phyloP scores from a whole-genome alignment of 305 asterid genomes.

The Fraxinus latifolia region DNA sequence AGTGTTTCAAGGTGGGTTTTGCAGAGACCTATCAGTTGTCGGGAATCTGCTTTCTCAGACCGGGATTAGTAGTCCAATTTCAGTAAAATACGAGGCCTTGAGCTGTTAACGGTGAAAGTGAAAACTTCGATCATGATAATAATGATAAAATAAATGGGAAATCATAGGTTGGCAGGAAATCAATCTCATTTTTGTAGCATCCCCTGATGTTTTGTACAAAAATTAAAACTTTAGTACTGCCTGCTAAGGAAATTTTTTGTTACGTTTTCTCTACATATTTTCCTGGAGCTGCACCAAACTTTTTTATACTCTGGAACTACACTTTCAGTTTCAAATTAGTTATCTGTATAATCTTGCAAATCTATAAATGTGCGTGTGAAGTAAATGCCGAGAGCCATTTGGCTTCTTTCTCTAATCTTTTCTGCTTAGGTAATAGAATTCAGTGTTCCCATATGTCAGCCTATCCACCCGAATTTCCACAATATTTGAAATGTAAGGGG shows the following conservation, averaged over 20 bases:
- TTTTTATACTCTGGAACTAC: slow-evolving; percentile 1
- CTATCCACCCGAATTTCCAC: background rate
- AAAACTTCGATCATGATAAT: background rate
- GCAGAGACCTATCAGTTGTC: slow-evolving; percentile 45
- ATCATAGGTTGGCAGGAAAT: slow-evolving; percentile 12
- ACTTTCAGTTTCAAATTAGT: slow-evolving; percentile 4
- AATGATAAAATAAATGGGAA: background rate
- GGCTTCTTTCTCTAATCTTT: background rate
- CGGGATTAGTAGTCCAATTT: slow-evolving; percentile 39
- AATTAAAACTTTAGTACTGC: slow-evolving; percentile 18
- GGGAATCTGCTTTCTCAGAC: slow-evolving; percentile 44
- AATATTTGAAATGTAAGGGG: background rate
- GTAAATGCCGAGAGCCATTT: slow-evolving; percentile 11
- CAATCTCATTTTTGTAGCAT: slow-evolving; percentile 9
- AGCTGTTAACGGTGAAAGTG: slow-evolving; percentile 31
- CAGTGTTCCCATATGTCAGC: background rate
- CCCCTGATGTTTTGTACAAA: slow-evolving; percentile 25
- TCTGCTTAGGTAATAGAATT: background rate
- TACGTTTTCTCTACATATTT: slow-evolving; percentile 10
- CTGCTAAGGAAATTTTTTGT: slow-evolving; percentile 26
- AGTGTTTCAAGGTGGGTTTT: slow-evolving; percentile 46
- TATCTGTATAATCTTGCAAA: slow-evolving; percentile 12
- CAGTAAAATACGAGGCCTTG: slow-evolving; percentile 49
- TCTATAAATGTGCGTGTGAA: slow-evolving; percentile 22
- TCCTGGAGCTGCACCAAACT: background rate